phyloP scores from a whole-genome alignment of 108 stramenopile genomes.

The Cyclotella cryptica region DNA sequence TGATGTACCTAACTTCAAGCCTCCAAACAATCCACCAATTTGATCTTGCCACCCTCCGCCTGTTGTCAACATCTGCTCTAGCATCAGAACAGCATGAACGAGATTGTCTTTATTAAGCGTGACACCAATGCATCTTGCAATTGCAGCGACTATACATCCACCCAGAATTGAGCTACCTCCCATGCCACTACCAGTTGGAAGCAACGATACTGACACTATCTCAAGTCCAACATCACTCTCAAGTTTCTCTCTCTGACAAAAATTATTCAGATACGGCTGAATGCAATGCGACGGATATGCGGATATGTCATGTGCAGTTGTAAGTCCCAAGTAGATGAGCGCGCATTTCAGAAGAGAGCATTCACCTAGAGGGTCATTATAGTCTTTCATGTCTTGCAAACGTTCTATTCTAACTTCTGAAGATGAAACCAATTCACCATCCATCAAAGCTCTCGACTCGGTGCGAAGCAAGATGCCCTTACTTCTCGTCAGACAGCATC shows the following conservation, averaged over 20 bases:
- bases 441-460: slow-evolving; percentile 56
- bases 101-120: slow-evolving; percentile 37
- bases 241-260: slow-evolving; percentile 51
- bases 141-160: slow-evolving; percentile 67
- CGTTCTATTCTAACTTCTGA: slow-evolving; percentile 35
- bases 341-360: slow-evolving; percentile 81
- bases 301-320: slow-evolving; percentile 48
- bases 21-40: slow-evolving; percentile 72
- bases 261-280: slow-evolving; percentile 59
- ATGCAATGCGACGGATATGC: slow-evolving; percentile 27
- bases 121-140: slow-evolving; percentile 65
- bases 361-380: slow-evolving; percentile 60
- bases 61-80: slow-evolving; percentile 84
- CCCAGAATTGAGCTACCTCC: slow-evolving; percentile 86
- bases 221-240: slow-evolving; percentile 65
- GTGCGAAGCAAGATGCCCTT: slow-evolving; percentile 60
- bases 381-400: slow-evolving; percentile 56
- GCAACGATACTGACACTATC: slow-evolving; percentile 65
- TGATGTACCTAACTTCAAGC: slow-evolving; percentile 66
- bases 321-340: slow-evolving; percentile 61
- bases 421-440: slow-evolving; percentile 37
- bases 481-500: slow-evolving; percentile 53
- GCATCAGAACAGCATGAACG: slow-evolving; percentile 62
- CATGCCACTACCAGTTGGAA: slow-evolving; percentile 88
- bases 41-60: slow-evolving; percentile 95